These are phyloP conservation scores for Eimeria praecox DNA, from an alignment of 169 alveolate species.

Conservation along the genomic window DNA sequence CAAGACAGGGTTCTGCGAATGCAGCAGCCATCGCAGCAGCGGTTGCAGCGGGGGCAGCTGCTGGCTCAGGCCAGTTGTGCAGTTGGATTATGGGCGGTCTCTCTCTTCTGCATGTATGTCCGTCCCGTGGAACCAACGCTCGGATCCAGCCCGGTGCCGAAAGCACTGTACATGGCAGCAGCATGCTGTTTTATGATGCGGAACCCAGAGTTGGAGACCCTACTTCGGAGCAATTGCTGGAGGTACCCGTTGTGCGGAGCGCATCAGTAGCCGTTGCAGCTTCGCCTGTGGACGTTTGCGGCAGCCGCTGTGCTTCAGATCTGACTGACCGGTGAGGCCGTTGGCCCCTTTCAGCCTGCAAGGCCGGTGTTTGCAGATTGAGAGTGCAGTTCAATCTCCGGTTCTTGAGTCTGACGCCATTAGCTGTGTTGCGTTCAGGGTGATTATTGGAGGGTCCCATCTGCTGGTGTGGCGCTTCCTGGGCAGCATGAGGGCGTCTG, in stretches of 20 bases:
- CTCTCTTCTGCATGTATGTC: conserved; percentile 38
- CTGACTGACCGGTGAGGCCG: conserved; percentile 35
- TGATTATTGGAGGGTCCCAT: conserved; percentile 69
- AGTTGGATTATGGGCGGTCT: conserved; percentile 52
- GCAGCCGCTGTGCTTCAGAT: conserved; percentile 71
- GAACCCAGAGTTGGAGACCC: neutral
- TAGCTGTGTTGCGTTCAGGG: conserved; percentile 28
- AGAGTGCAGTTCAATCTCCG: neutral
- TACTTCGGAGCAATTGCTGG: conserved; percentile 12
- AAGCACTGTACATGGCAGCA: neutral
- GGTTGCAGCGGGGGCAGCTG: conserved; percentile 46
- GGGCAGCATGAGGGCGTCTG: conserved; percentile 26
- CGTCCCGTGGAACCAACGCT: neutral
- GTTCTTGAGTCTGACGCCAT: neutral
- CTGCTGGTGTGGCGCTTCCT: conserved; percentile 55
- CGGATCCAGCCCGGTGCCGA: neutral
- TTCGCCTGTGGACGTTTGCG: conserved; percentile 65
- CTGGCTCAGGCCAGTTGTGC: conserved; percentile 61
- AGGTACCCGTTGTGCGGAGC: conserved; percentile 73
- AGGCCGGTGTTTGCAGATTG: neutral
- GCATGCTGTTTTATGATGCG: neutral
- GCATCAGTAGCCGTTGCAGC: conserved; percentile 68
- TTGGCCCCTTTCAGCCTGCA: neutral
- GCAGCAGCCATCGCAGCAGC: conserved; percentile 47
- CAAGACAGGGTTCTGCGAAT: neutral